phyloP scores from a whole-genome alignment of 768 basidiomycete genomes.

The Xerocomus potaroensis region DNA sequence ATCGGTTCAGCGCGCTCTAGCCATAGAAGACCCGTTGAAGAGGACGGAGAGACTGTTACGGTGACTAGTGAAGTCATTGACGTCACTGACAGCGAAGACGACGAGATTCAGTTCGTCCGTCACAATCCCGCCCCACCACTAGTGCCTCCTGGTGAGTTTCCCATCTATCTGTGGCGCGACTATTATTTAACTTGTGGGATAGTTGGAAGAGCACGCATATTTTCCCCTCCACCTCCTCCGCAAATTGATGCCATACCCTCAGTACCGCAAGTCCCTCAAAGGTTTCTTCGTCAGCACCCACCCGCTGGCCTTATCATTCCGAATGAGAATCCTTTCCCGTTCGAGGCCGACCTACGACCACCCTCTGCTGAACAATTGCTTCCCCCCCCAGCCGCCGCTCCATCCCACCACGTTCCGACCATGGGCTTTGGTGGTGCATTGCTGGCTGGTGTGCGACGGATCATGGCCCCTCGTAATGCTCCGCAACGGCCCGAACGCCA shows the following conservation, averaged over 20 bases:
- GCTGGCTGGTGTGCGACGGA: conserved; percentile 38
- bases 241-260: conserved; percentile 44
- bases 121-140: conserved; percentile 17
- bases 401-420: conserved; percentile 53
- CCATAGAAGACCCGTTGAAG: conserved; percentile 25
- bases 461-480: conserved; percentile 14
- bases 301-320: conserved; percentile 47
- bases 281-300: conserved; percentile 36
- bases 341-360: conserved; percentile 37
- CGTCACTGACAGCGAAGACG: conserved; percentile 41
- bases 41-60: conserved; percentile 18
- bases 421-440: conserved; percentile 68
- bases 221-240: conserved; percentile 49
- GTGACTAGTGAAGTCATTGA: conserved; percentile 28
- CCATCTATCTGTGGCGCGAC: background rate
- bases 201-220: conserved; percentile 27
- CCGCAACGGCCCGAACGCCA: conserved; percentile 12
- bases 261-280: conserved; percentile 45
- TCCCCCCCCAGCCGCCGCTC: conserved; percentile 36
- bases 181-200: background rate
- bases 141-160: conserved; percentile 16
- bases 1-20: conserved; percentile 20
- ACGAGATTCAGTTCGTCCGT: conserved; percentile 29
- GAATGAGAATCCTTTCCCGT: conserved; percentile 46
- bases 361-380: conserved; percentile 22